phyloP scores from a whole-genome alignment of 2,329 filamentous ascomycete genomes.

The Penicillium sp. region DNA sequence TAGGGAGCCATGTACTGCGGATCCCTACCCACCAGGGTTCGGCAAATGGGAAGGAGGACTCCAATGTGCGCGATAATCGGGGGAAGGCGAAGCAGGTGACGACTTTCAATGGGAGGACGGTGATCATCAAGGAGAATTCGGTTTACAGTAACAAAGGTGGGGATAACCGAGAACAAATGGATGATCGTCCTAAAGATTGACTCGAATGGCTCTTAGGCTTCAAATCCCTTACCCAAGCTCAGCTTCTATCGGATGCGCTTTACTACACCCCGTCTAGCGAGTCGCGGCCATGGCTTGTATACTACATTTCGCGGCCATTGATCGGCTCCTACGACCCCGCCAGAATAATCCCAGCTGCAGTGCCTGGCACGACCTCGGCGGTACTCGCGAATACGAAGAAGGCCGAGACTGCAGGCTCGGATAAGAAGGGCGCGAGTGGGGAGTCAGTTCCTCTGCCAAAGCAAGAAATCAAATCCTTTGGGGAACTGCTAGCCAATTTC shows the following conservation, averaged over 20 bases:
- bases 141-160: constrained; percentile 95
- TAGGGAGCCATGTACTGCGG: constrained; percentile 92
- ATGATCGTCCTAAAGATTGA: neutral
- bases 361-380: constrained; percentile 32
- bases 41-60: constrained; percentile 48
- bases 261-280: constrained; percentile 78
- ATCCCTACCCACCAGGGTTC: constrained; percentile 57
- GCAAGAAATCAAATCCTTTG: constrained; percentile 87
- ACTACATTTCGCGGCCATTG: constrained; percentile 87
- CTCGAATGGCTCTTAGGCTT: constrained; percentile 52
- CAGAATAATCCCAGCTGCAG: constrained; percentile 63
- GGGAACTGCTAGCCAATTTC: constrained; percentile 82
- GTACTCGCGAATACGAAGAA: constrained; percentile 23
- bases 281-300: constrained; percentile 88
- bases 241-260: constrained; percentile 73
- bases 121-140: constrained; percentile 88
- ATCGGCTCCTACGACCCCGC: constrained; percentile 76
- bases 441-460: constrained; percentile 52
- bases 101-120: constrained; percentile 85
- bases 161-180: constrained; percentile 11
- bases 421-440: constrained; percentile 22
- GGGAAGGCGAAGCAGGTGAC: constrained; percentile 92
- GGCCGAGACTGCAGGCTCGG: constrained; percentile 17
- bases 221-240: constrained; percentile 83
- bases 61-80: constrained; percentile 75